A percentile compares a stretch with the other conserved stretches of the same genome.
Evolutionary conservation across 257 asterid genomes (phyloP).

Genomic region (Penstemon barbatus): DNA sequence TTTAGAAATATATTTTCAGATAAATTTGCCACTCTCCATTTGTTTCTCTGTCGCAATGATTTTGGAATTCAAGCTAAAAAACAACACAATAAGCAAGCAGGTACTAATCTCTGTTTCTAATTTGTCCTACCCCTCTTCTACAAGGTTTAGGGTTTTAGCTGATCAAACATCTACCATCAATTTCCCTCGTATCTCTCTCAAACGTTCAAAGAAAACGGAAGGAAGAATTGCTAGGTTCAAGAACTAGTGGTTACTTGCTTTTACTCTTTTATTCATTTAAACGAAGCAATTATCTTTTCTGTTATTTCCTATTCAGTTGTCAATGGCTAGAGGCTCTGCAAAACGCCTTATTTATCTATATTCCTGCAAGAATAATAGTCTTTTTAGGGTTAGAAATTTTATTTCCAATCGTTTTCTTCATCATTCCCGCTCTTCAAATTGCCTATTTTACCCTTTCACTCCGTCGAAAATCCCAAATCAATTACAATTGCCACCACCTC

Average conservation of each 20-base stretch:
- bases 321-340: conserved; percentile 62
- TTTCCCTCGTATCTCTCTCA: not conserved
- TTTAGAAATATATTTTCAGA: too few species aligned
- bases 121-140: too few species aligned
- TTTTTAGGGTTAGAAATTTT: conserved; percentile 31
- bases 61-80: too few species aligned
- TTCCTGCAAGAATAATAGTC: conserved; percentile 36
- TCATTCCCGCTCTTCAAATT: conserved; percentile 30
- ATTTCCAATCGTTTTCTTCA: conserved; percentile 38
- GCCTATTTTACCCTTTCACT: conserved; percentile 26
- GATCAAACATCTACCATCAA: not conserved
- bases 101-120: too few species aligned
- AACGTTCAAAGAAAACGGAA: conserved; percentile 19
- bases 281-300: not conserved
- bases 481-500: conserved; percentile 25
- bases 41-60: too few species aligned
- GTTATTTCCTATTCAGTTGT: conserved; percentile 7
- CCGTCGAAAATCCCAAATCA: conserved; percentile 22
- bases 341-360: conserved; percentile 47
- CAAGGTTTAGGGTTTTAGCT: conserved; percentile 14
- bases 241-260: conserved; percentile 24
- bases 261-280: not conserved
- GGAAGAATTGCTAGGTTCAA: not conserved
- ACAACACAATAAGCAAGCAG: too few species aligned
- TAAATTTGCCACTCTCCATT: too few species aligned